phyloP scores from a whole-genome alignment of 1,284 basidiomycete species.

The Inonotus obliquus region DNA sequence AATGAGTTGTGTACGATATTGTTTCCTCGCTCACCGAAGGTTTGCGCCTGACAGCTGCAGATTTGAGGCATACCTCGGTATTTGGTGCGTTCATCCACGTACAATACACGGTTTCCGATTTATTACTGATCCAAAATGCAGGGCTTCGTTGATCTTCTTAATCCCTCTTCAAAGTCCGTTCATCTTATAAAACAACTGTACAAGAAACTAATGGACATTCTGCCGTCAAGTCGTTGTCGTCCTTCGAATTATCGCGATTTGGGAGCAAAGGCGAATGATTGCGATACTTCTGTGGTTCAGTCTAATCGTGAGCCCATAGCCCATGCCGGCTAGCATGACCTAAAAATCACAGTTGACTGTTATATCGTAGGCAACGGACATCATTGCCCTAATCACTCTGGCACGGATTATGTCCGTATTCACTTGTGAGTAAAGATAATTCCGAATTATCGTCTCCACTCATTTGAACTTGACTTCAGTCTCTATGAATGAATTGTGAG shows the following conservation, averaged over 20 bases:
- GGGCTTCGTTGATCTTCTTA: conserved; percentile 3
- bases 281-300: not conserved
- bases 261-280: conserved; percentile 1
- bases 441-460: too few species aligned
- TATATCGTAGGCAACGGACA: not conserved
- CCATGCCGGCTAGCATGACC: not conserved
- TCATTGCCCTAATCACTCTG: not conserved
- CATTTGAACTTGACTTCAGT: too few species aligned
- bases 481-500: not conserved
- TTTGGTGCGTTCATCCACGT: conserved; percentile 1
- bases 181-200: not conserved
- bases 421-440: not conserved
- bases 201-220: not conserved
- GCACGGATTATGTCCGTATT: not conserved
- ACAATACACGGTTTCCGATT: too few species aligned
- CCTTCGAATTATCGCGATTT: conserved; percentile 1
- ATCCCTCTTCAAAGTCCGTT: conserved; percentile 8
- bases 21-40: not conserved
- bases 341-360: not conserved
- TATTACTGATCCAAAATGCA: not conserved
- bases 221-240: not conserved
- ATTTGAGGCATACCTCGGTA: conserved; percentile 5
- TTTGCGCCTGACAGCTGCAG: not conserved
- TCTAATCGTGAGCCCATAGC: not conserved
- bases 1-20: not conserved